These are phyloP conservation scores for Aspergillus sp. DNA, from an alignment of 2,329 filamentous ascomycete genomes.

Conservation along the genomic window DNA sequence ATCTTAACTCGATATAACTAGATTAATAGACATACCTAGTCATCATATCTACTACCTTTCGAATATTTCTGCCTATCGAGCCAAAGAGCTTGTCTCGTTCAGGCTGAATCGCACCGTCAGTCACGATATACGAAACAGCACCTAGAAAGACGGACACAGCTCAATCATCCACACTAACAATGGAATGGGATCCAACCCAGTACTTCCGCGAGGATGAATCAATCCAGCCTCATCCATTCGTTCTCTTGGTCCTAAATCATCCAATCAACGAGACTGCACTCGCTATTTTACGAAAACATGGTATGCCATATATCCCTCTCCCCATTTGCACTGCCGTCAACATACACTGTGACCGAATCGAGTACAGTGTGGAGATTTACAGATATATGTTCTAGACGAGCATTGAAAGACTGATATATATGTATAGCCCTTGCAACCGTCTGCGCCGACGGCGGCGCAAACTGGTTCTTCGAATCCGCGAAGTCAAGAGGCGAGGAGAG, in stretches of 20 bases:
- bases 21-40: not conserved
- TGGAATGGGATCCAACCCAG: slow-evolving; percentile 42
- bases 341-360: not conserved
- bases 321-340: not conserved
- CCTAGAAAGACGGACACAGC: not conserved
- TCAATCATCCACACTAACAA: not conserved
- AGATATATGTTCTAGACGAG: no score
- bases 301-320: slow-evolving; percentile 22
- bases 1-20: not conserved
- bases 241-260: slow-evolving; percentile 62
- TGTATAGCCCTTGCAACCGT: slow-evolving; percentile 63
- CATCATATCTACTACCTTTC: not conserved
- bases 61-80: not conserved
- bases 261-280: slow-evolving; percentile 52
- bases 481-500: slow-evolving; percentile 28
- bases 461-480: slow-evolving; percentile 63
- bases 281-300: slow-evolving; percentile 36
- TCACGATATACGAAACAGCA: not conserved
- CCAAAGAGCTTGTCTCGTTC: not conserved
- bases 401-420: not conserved
- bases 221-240: slow-evolving; percentile 36
- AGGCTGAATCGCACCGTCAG: not conserved
- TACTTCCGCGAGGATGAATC: slow-evolving; percentile 35
- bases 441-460: slow-evolving; percentile 90
- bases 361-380: no score